A percentile compares a stretch with the other conserved stretches of the same genome.
These are phyloP conservation scores for Ichthyophthirius multifiliis DNA, from an alignment of 169 alveolate species.

Conservation along the genomic window DNA sequence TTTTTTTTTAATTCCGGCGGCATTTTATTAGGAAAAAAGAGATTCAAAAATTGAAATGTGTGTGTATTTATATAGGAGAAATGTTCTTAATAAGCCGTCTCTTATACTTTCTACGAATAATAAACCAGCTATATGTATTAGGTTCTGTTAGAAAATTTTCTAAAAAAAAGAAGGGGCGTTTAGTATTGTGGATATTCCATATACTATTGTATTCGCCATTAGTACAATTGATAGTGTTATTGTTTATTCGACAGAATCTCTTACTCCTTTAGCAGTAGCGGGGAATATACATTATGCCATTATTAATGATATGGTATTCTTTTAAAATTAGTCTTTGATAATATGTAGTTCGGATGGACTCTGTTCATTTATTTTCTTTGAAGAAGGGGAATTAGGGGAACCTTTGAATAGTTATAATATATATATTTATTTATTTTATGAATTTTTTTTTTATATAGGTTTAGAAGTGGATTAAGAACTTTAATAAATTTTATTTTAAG, in stretches of 20 bases:
- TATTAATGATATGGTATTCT: constrained; percentile 72
- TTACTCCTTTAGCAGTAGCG: constrained; percentile 61
- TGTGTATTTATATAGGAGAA: constrained; percentile 69
- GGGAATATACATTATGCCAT: constrained; percentile 76
- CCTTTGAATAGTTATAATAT: not conserved
- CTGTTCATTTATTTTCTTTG: constrained; percentile 63
- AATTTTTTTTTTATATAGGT: not conserved
- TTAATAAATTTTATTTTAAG: not conserved
- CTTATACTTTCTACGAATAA: constrained; percentile 63
- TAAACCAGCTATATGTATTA: constrained; percentile 62
- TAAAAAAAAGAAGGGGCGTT: constrained; percentile 39
- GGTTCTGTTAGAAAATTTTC: constrained; percentile 66
- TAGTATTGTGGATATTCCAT: constrained; percentile 63
- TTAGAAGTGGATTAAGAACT: not conserved
- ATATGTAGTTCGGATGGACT: constrained; percentile 75
- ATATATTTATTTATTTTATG: not conserved
- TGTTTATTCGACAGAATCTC: constrained; percentile 72
- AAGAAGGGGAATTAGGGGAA: constrained; percentile 59
- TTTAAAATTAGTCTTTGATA: constrained; percentile 52
- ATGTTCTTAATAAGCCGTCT: constrained; percentile 63
- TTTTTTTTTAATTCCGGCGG: constrained; percentile 69
- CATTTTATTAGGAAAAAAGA: constrained; percentile 59
- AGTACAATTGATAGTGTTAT: constrained; percentile 70
- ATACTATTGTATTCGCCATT: constrained; percentile 69
- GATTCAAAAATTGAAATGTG: constrained; percentile 52